Evolutionary conservation across 805 yeast species (phyloP), one percentile per base, ranked within the genome.

Genomic region (Yarrowia keelungensis): DNA sequence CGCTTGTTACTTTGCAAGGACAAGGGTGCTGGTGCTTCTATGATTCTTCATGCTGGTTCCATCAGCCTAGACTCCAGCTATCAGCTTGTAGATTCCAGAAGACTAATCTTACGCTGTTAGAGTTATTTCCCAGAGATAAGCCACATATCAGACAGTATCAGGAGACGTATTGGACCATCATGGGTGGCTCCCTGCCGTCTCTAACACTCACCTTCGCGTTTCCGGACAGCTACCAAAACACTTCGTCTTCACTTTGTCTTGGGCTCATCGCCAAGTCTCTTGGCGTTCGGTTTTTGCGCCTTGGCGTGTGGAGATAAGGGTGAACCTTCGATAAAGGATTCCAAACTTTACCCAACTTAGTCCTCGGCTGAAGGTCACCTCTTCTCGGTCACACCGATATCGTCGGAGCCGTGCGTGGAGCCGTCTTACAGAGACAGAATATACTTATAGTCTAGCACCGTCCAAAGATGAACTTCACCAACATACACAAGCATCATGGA

Each of bases 341-440:
- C 9, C 1, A 12, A 49, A 49, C 54, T 32, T n/a, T 32, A 49
- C n/a, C 3, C 38, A 49, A n/a, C 12, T 35, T 22, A 12, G 5
- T 26, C 22, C 38, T 15, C 32, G 22, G 26, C 11, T 32, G 22
- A 9, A 5, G 39, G 15, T 32, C 39, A 49, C 12, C 54, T 32
- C 54, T 32, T 32, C 39, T 8, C 12, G 8, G 11, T 9, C 12
- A 38, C 12, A 3, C 8, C 2, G 15, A 32, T 50, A 50, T 50
- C 56, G 41, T 50, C 41, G 15, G 56, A 50, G 56, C 56, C 56
- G 56, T 50, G 41, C 56, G 41, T 35, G 8, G 56, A 26, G 56
- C 56, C 56, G 41, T 35, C 15, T n/a, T 14, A 8, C 54, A n/a
- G 38, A 32, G 38, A 22, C 1, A 14, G 19, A 12, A 9, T 15